phyloP scores from a whole-genome alignment of 2,329 filamentous ascomycete species.

The Xylariaceae sp. region DNA sequence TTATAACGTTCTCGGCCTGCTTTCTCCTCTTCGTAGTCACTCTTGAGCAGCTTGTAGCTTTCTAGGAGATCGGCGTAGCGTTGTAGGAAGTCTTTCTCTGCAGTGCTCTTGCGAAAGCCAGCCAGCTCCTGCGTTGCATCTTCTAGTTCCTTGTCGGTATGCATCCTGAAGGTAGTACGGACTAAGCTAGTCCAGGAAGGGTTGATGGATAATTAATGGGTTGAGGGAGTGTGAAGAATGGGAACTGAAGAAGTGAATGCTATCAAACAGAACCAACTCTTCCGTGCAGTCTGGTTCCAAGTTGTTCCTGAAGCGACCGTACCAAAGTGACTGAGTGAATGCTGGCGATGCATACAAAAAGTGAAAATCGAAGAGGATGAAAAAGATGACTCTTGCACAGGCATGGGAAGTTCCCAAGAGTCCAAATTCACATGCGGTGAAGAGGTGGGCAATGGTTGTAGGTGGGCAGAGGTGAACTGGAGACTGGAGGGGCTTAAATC shows the following conservation, averaged over 20 bases:
- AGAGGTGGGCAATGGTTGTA: neutral
- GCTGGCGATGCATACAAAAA: neutral
- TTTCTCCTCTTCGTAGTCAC: constrained; percentile 63
- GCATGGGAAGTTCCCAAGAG: neutral
- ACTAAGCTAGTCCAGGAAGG: too few species aligned
- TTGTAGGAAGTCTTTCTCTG: constrained; percentile 42
- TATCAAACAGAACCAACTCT: neutral
- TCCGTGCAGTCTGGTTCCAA: too few species aligned
- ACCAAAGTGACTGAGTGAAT: neutral
- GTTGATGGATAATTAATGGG: too few species aligned
- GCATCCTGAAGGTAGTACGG: too few species aligned
- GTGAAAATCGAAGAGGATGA: too few species aligned
- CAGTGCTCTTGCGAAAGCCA: constrained; percentile 39
- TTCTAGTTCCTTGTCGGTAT: constrained; percentile 40
- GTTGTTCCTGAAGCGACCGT: neutral
- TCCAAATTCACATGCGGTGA: too few species aligned
- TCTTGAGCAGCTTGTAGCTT: constrained; percentile 61
- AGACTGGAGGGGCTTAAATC: too few species aligned
- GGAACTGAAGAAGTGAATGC: neutral
- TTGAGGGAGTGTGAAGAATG: neutral
- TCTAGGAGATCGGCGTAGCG: constrained; percentile 53
- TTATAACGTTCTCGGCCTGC: constrained; percentile 62
- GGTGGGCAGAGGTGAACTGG: neutral
- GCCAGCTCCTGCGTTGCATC: constrained; percentile 40
- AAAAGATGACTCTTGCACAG: neutral